Conservation (phyloP, 2,329 filamentous ascomycete genomes). For the Blastomyces percursus region DNA sequence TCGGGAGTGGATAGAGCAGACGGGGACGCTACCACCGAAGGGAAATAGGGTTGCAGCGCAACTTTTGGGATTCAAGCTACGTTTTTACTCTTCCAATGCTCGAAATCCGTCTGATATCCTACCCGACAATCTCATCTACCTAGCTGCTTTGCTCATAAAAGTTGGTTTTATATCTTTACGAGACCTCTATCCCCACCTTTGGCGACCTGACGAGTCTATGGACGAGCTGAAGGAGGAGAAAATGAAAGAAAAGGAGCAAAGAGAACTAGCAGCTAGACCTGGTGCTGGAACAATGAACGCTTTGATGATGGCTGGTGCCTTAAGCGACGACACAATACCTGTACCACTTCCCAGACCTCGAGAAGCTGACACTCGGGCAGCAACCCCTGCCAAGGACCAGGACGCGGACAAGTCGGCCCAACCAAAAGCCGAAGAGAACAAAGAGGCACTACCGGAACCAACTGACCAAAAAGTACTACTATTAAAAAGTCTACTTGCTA, state of each 20-base stretch:
- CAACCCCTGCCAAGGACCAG: constrained; percentile 45
- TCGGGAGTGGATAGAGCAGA: constrained; percentile 66
- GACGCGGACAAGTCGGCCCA: constrained; percentile 36
- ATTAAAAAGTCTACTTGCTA: constrained; percentile 73
- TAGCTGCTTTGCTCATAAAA: constrained; percentile 87
- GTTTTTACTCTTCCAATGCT: constrained; percentile 78
- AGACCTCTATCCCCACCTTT: constrained; percentile 86
- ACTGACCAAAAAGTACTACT: constrained; percentile 80
- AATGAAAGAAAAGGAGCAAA: constrained; percentile 64
- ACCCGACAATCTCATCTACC: constrained; percentile 84
- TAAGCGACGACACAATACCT: constrained; percentile 67
- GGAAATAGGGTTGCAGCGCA: constrained; percentile 91
- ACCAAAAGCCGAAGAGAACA: constrained; percentile 30
- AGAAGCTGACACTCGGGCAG: constrained; percentile 42
- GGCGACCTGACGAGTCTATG: constrained; percentile 77
- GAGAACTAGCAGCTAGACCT: constrained; percentile 58
- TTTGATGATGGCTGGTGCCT: constrained; percentile 71
- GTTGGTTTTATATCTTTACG: constrained; percentile 89
- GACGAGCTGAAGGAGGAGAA: constrained; percentile 57
- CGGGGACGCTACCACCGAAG: constrained; percentile 67
- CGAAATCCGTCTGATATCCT: constrained; percentile 65
- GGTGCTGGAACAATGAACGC: constrained; percentile 68
- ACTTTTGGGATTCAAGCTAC: constrained; percentile 89
- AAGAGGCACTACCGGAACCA: constrained; percentile 55
- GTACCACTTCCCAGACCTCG: constrained; percentile 39